phyloP scores from a whole-genome alignment of 2,329 filamentous ascomycete species.

The Fusarium armeniacum region DNA sequence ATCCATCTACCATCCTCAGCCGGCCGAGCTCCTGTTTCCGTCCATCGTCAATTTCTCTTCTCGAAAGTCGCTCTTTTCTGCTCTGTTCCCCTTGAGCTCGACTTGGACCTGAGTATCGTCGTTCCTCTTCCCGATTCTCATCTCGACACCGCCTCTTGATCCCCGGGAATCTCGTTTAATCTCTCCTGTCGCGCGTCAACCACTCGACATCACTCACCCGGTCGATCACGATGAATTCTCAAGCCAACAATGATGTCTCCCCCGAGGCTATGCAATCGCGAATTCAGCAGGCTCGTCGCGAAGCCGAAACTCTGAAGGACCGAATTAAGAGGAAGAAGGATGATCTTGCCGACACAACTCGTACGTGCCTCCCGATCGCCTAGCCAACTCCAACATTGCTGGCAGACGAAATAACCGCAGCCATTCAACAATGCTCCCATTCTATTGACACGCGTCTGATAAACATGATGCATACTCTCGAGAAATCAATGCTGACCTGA shows the following conservation, averaged over 20 bases:
- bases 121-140: conserved; percentile 25
- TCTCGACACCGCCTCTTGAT: conserved; percentile 39
- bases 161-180: conserved; percentile 33
- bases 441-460: neutral
- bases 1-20: conserved; percentile 48
- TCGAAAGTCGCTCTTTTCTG: conserved; percentile 45
- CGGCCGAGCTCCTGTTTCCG: conserved; percentile 46
- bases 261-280: conserved; percentile 90
- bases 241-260: conserved; percentile 73
- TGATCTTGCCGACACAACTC: conserved; percentile 96
- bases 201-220: conserved; percentile 20
- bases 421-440: neutral
- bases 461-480: neutral
- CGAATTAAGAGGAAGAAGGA: conserved; percentile 99
- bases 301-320: conserved; percentile 97
- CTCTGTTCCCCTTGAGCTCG: conserved; percentile 44
- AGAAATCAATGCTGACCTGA: conserved; percentile 47
- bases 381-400: neutral
- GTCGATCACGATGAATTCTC: conserved; percentile 66
- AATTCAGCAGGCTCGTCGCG: conserved; percentile 91
- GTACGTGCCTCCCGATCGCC: conserved; percentile 71
- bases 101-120: conserved; percentile 44
- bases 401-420: conserved; percentile 5
- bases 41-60: conserved; percentile 39
- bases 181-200: conserved; percentile 30